A percentile compares a stretch with the other conserved stretches of the same genome.
phyloP scores from a whole-genome alignment of 352 stramenopile species.

The Phytophthora quininea region DNA sequence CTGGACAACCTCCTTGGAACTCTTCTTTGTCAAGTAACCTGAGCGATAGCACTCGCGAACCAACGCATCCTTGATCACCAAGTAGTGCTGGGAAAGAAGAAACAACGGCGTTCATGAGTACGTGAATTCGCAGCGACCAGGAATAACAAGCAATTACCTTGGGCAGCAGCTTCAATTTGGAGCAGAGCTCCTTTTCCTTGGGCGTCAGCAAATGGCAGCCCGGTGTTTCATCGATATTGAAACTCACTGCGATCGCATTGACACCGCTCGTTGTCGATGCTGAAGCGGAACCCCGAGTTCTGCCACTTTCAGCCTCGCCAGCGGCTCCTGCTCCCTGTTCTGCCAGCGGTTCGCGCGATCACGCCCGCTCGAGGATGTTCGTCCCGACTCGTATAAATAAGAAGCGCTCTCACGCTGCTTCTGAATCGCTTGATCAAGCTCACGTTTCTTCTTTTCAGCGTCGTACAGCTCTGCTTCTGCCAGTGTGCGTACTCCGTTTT shows the following conservation, averaged over 20 bases:
- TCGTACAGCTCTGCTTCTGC: conserved; percentile 96
- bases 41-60: conserved; percentile 89
- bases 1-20: conserved; percentile 89
- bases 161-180: conserved; percentile 90
- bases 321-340: conserved; percentile 56
- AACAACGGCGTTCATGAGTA: no score
- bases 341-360: conserved; percentile 79
- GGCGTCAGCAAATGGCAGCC: conserved; percentile 89
- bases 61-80: conserved; percentile 95
- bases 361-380: conserved; percentile 52
- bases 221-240: conserved; percentile 82
- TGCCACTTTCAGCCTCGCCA: conserved; percentile 35
- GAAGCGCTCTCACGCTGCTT: conserved; percentile 87
- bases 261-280: conserved; percentile 14
- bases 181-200: conserved; percentile 91
- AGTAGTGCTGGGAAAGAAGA: conserved; percentile 75
- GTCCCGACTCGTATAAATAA: conserved; percentile 86
- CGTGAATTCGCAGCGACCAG: not conserved
- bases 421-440: conserved; percentile 90
- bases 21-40: conserved; percentile 77
- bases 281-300: conserved; percentile 32
- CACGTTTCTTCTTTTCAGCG: conserved; percentile 92
- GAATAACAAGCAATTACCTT: conserved; percentile 48
- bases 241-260: conserved; percentile 48
- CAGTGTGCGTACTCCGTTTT: conserved; percentile 94